Evolutionary conservation across 371 early-diverging fungal genomes (phyloP), one percentile per base, ranked within the genome.

Genomic region (Rhizopus stolonifer): DNA sequence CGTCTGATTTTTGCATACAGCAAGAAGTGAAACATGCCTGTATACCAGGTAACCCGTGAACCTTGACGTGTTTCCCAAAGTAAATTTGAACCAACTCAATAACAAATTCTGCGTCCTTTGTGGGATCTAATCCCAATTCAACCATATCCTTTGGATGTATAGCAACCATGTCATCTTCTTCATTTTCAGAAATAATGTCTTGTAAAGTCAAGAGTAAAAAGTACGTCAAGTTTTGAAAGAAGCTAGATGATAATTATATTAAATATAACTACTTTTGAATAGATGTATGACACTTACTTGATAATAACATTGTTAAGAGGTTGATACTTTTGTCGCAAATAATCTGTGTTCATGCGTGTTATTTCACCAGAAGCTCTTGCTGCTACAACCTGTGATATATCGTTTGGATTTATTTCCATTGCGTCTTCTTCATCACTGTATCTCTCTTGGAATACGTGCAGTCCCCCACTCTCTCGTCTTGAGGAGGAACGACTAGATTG

Each of bases 101-200:
- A 1, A 82, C 65, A 64, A 80, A 75, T 1, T 46, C 56, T 7
- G 52, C 56, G 49, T 82, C 82, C 2, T 42, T 48, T 17, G 36
- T 44, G 0, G 76, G 71, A 52, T 81, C 80, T 22, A 82, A 39
- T 0, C 82, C 80, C 19, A 82, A 32, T 18, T 67, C 55, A 7
- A 69, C 63, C 53, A 82, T 59, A 33, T 82, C 79, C 18, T 68
- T 64, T 8, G 71, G 64, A 13, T 64, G 50, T 5, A 79, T 33
- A 9, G 46, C 32, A 15, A 68, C 45, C 5, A 50, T 40, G 7
- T 58, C 59, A 17, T 60, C 61, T 39, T 58, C 62, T 46, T 68
- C 62, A 36, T 60, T 53, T 9, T 52, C 9, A 1, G 64, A 59
- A 14, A 77, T 18, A 19, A 77, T 53, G 1, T 59, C 34, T 26